These are phyloP conservation scores for Phytophthora sp. DNA, from an alignment of 352 stramenopile species.

Conservation along the genomic window DNA sequence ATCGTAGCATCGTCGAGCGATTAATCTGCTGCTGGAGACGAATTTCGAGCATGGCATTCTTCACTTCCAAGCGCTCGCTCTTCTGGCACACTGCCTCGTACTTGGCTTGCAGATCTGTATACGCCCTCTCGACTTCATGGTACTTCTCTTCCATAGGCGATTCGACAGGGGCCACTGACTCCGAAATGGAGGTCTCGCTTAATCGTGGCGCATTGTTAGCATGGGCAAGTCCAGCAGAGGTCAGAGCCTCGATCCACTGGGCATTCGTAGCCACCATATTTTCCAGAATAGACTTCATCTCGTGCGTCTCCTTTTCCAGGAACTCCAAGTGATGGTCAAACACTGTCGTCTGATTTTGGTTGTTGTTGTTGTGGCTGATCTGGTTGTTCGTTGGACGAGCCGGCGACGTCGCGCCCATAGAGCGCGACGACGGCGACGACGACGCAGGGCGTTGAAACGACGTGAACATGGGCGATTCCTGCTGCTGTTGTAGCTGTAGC, in stretches of 20 bases:
- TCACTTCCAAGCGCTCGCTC: constrained; percentile 57
- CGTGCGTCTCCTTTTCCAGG: constrained; percentile 66
- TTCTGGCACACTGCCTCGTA: constrained; percentile 54
- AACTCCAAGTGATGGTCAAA: constrained; percentile 75
- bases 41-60: constrained; percentile 71
- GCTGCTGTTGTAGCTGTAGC: constrained; percentile 5
- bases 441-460: constrained; percentile 26
- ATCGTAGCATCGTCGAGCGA: constrained; percentile 64
- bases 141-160: constrained; percentile 54
- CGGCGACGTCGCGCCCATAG: constrained; percentile 25
- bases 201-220: constrained; percentile 18
- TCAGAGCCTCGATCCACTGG: constrained; percentile 70
- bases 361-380: constrained; percentile 29
- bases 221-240: constrained; percentile 34
- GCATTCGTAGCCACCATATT: constrained; percentile 78
- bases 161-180: constrained; percentile 23
- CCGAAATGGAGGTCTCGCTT: constrained; percentile 32
- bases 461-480: constrained; percentile 26
- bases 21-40: constrained; percentile 70
- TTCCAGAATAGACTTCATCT: constrained; percentile 72
- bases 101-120: constrained; percentile 64
- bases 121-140: constrained; percentile 49
- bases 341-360: constrained; percentile 47
- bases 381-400: constrained; percentile 48
- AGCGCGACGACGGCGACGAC: constrained; percentile 28